Conservation (phyloP, 306 rosid genomes). For the Lathyrus aphaca region DNA sequence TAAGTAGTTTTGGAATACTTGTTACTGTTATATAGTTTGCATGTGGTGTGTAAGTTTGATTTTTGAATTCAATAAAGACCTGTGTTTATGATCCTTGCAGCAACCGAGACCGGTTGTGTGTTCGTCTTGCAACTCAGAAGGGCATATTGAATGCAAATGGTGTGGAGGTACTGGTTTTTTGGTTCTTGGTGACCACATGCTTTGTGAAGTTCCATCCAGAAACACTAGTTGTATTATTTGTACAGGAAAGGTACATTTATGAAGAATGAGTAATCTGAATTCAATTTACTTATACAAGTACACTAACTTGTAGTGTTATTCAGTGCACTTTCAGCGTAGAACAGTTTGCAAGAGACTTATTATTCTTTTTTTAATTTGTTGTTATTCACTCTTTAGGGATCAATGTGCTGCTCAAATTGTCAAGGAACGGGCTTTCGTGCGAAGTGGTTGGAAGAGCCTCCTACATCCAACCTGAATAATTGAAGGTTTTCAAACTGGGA, state of each 20-base stretch:
- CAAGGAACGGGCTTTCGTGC: slow-evolving; percentile 61
- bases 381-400: slow-evolving; percentile 43
- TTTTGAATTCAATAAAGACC: neutral
- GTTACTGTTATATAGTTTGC: too few species aligned
- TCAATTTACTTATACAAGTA: neutral
- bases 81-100: slow-evolving; percentile 48
- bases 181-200: slow-evolving; percentile 91
- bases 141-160: slow-evolving; percentile 88
- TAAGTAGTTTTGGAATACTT: too few species aligned
- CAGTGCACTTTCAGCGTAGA: slow-evolving; percentile 34
- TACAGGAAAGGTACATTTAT: slow-evolving; percentile 67
- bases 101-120: slow-evolving; percentile 91
- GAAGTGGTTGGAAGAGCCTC: slow-evolving; percentile 87
- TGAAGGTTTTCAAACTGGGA: slow-evolving; percentile 29
- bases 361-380: slow-evolving; percentile 9
- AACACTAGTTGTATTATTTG: slow-evolving; percentile 81
- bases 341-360: slow-evolving; percentile 33
- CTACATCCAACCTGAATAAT: slow-evolving; percentile 45
- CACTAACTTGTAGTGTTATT: neutral
- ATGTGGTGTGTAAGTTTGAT: too few species aligned
- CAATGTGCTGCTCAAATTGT: slow-evolving; percentile 56
- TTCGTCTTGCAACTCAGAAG: slow-evolving; percentile 80
- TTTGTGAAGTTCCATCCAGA: slow-evolving; percentile 95
- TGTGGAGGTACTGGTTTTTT: slow-evolving; percentile 93
- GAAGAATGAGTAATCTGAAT: slow-evolving; percentile 15